These are phyloP conservation scores for Diutina sp. DNA, from an alignment of 1,139 yeast genomes.

Conservation along the genomic window DNA sequence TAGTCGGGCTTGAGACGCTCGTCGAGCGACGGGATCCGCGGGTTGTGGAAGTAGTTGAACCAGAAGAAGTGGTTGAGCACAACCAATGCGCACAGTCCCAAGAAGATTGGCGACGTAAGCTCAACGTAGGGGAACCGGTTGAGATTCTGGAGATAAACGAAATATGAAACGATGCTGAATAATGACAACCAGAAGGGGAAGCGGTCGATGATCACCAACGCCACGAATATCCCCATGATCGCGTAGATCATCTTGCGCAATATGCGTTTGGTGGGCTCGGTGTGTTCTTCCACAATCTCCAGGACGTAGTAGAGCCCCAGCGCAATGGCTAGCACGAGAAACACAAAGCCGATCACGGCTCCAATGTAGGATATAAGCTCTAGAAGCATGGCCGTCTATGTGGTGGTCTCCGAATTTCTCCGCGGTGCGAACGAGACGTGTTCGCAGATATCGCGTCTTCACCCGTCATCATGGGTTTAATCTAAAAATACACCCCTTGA, in stretches of 20 bases:
- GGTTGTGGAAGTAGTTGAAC: slow-evolving; percentile 77
- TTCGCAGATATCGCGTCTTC: background rate
- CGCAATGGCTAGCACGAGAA: slow-evolving; percentile 49
- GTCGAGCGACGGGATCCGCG: slow-evolving; percentile 45
- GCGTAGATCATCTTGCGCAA: slow-evolving; percentile 49
- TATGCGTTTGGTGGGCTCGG: slow-evolving; percentile 69
- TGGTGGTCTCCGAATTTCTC: background rate
- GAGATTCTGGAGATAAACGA: slow-evolving; percentile 64
- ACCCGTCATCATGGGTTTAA: background rate
- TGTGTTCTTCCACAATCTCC: slow-evolving; percentile 87
- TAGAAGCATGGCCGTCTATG: slow-evolving; percentile 19
- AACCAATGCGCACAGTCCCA: slow-evolving; percentile 62
- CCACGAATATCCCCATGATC: slow-evolving; percentile 38
- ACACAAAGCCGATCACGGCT: slow-evolving; percentile 57
- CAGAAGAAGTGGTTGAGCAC: slow-evolving; percentile 75
- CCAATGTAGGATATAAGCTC: slow-evolving; percentile 52
- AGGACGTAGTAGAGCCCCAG: slow-evolving; percentile 86
- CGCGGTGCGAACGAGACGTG: background rate
- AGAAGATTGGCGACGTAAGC: slow-evolving; percentile 57
- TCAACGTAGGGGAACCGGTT: slow-evolving; percentile 75
- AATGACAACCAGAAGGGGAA: slow-evolving; percentile 59
- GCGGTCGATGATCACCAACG: slow-evolving; percentile 58
- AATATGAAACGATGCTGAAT: slow-evolving; percentile 59
- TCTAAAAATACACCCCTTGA: too few relatives aligned
- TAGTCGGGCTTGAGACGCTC: slow-evolving; percentile 44